These are phyloP conservation scores for Pseudoturritis turrita DNA, from an alignment of 345 rosid genomes.

Conservation along the genomic window DNA sequence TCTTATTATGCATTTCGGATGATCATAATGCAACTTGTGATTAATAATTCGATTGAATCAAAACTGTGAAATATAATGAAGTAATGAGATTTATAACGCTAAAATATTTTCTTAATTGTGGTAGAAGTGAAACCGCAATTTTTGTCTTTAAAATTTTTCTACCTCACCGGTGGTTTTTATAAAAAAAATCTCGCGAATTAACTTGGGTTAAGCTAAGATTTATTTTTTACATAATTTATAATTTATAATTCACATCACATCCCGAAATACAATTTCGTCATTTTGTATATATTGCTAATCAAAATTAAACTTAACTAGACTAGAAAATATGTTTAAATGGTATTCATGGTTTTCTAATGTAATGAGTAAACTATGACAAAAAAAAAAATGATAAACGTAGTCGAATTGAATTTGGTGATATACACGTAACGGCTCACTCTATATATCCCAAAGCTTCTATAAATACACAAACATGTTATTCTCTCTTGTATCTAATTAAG, in stretches of 20 bases:
- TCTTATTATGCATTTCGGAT: neutral
- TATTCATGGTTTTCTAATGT: neutral
- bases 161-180: neutral
- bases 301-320: neutral
- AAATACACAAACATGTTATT: slow-evolving; percentile 20
- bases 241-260: neutral
- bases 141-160: neutral
- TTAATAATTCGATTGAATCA: neutral
- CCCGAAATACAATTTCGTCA: neutral
- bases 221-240: neutral
- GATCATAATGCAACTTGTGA: neutral
- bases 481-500: neutral
- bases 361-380: neutral
- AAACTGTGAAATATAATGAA: neutral
- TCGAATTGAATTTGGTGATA: slow-evolving; percentile 4
- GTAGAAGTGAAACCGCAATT: neutral
- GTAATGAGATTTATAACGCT: neutral
- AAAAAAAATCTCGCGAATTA: neutral
- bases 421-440: slow-evolving; percentile 22
- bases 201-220: neutral
- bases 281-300: neutral
- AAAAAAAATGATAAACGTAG: neutral
- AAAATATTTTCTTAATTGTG: neutral
- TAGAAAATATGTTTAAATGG: neutral
- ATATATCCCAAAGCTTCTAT: slow-evolving; percentile 20